Conservation (phyloP, 192 early-diverging fungal genomes). For the Entophlyctis luteolus region DNA sequence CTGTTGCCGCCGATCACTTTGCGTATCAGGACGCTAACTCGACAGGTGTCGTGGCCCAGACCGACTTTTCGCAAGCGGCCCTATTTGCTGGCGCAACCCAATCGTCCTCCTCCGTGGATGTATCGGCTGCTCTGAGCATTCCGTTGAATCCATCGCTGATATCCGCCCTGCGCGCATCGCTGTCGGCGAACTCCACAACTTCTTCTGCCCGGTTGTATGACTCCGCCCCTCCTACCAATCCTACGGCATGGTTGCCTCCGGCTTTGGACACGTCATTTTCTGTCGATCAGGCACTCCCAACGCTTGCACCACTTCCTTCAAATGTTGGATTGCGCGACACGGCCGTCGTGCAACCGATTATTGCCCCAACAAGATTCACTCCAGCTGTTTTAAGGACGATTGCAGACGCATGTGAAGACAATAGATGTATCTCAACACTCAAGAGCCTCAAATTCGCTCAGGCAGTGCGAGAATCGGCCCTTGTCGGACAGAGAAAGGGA, state of each 20-base stretch:
- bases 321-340: not conserved
- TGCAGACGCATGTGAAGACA: not conserved
- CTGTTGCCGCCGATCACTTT: no score
- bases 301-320: not conserved
- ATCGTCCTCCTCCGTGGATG: no score
- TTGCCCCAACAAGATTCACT: not conserved
- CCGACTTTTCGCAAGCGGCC: no score
- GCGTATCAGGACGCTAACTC: no score
- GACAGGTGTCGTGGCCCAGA: no score
- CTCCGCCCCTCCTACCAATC: not conserved
- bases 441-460: not conserved
- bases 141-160: not conserved
- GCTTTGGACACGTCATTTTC: not conserved
- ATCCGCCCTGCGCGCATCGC: not conserved
- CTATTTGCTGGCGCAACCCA: no score
- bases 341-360: not conserved
- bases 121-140: not conserved
- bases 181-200: not conserved
- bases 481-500: not conserved
- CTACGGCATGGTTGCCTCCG: no score
- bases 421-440: not conserved
- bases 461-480: not conserved
- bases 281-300: not conserved
- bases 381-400: constrained; percentile 1
- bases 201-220: not conserved